A percentile compares a stretch with the other conserved stretches of the same genome.
These are phyloP conservation scores for Lodderomyces oxycetoniae DNA, from an alignment of 1,139 yeast genomes.

Conservation along the genomic window DNA sequence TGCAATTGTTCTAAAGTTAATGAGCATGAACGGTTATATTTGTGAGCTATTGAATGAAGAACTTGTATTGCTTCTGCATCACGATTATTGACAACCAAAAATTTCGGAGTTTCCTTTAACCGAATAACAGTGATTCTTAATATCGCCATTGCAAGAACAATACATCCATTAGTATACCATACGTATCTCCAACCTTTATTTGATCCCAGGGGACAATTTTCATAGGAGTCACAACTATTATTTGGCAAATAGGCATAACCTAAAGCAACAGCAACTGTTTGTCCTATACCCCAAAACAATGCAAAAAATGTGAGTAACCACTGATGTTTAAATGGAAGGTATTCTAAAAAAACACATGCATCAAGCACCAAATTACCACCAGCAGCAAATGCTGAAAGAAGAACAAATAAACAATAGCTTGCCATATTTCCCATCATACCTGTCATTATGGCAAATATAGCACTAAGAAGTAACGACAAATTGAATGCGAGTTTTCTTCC, in stretches of 20 bases:
- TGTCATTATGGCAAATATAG: constrained; percentile 47
- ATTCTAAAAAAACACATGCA: constrained; percentile 57
- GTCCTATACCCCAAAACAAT: constrained; percentile 61
- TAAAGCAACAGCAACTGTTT: constrained; percentile 48
- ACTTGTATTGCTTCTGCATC: constrained; percentile 46
- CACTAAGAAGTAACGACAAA: constrained; percentile 45
- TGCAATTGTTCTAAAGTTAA: constrained; percentile 43
- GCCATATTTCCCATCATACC: constrained; percentile 49
- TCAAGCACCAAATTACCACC: constrained; percentile 64
- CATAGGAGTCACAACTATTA: constrained; percentile 36
- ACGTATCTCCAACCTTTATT: constrained; percentile 63
- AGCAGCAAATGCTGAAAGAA: constrained; percentile 43
- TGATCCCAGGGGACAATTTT: constrained; percentile 38
- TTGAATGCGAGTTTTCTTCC: constrained; percentile 58
- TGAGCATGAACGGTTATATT: constrained; percentile 38
- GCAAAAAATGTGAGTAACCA: constrained; percentile 56
- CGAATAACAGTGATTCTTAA: constrained; percentile 43
- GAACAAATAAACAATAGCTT: constrained; percentile 47
- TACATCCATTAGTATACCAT: constrained; percentile 50
- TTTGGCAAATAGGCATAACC: constrained; percentile 56
- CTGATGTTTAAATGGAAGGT: constrained; percentile 49
- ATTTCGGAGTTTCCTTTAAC: constrained; percentile 56
- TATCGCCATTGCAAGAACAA: constrained; percentile 47
- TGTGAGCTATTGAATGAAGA: constrained; percentile 35
- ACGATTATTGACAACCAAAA: constrained; percentile 45